These are phyloP conservation scores for Lipomyces oligophaga DNA, from an alignment of 805 yeast species.

Conservation along the genomic window DNA sequence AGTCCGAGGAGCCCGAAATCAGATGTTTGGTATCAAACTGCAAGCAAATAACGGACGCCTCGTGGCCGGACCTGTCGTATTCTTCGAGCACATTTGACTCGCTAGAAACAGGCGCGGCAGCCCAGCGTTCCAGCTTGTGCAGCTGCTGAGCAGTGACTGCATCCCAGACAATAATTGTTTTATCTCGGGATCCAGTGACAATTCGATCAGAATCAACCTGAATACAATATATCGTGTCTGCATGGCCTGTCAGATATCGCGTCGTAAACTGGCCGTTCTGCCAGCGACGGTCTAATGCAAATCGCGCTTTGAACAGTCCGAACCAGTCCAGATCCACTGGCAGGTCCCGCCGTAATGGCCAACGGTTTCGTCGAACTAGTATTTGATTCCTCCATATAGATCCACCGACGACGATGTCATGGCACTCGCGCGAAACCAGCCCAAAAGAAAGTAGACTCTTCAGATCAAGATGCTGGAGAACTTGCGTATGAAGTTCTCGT, in stretches of 20 bases:
- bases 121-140: conserved; percentile 22
- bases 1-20: conserved; percentile 39
- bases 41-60: conserved; percentile 38
- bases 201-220: conserved; percentile 61
- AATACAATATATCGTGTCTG: conserved; percentile 77
- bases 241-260: conserved; percentile 53
- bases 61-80: conserved; percentile 28
- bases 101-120: not conserved
- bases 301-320: conserved; percentile 30
- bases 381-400: conserved; percentile 22
- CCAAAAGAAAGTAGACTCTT: conserved; percentile 10
- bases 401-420: conserved; percentile 5
- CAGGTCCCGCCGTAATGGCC: conserved; percentile 8
- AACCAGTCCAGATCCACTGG: conserved; percentile 30
- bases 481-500: conserved; percentile 17
- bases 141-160: conserved; percentile 26
- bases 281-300: conserved; percentile 34
- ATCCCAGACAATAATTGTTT: conserved; percentile 39
- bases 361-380: conserved; percentile 1
- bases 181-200: conserved; percentile 69
- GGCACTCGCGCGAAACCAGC: conserved; percentile 22
- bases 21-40: conserved; percentile 32
- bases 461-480: conserved; percentile 15
- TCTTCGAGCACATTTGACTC: not conserved
- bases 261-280: conserved; percentile 27